Conservation (phyloP, 1,284 basidiomycete genomes). For the Cryptococcus wingfieldii region DNA sequence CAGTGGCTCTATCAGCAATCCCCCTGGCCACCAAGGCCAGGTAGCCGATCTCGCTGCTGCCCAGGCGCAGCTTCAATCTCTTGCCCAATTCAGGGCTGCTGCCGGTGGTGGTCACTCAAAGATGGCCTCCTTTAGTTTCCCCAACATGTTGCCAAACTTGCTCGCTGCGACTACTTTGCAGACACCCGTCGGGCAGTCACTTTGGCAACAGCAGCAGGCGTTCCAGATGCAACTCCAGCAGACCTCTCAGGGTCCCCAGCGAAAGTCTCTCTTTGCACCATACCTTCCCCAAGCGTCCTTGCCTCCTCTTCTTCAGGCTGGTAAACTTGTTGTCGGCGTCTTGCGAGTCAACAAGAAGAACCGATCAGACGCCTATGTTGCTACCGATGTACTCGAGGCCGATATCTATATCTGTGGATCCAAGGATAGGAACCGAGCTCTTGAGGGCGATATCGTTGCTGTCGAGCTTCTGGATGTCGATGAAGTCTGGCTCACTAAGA, state of each 20-base stretch:
- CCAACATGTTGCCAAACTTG: conserved; percentile 92
- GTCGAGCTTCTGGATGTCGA: conserved; percentile 97
- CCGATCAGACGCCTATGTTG: conserved; percentile 96
- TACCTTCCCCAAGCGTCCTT: conserved; percentile 97
- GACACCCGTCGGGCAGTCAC: conserved; percentile 47
- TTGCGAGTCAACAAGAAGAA: conserved; percentile 98
- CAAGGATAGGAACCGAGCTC: conserved; percentile 95
- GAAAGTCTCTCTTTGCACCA: conserved; percentile 97
- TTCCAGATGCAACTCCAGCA: conserved; percentile 79
- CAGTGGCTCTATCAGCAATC: conserved; percentile 45
- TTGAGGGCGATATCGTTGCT: conserved; percentile 98
- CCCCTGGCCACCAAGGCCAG: conserved; percentile 63
- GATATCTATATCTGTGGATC: conserved; percentile 99
- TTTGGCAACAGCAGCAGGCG: conserved; percentile 76
- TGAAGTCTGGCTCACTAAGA: conserved; percentile 98
- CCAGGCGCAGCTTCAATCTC: conserved; percentile 85
- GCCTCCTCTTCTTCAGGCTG: conserved; percentile 93
- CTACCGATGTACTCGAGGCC: conserved; percentile 96
- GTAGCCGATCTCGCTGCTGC: conserved; percentile 83
- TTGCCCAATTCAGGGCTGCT: conserved; percentile 94
- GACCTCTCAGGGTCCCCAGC: conserved; percentile 80
- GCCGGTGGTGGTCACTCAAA: conserved; percentile 93
- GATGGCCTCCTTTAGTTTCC: conserved; percentile 95
- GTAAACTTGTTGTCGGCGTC: conserved; percentile 96
- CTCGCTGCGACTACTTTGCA: conserved; percentile 89